These are phyloP conservation scores for Paraphaeosphaeria minitans DNA, from an alignment of 2,329 filamentous ascomycete genomes.

Conservation along the genomic window DNA sequence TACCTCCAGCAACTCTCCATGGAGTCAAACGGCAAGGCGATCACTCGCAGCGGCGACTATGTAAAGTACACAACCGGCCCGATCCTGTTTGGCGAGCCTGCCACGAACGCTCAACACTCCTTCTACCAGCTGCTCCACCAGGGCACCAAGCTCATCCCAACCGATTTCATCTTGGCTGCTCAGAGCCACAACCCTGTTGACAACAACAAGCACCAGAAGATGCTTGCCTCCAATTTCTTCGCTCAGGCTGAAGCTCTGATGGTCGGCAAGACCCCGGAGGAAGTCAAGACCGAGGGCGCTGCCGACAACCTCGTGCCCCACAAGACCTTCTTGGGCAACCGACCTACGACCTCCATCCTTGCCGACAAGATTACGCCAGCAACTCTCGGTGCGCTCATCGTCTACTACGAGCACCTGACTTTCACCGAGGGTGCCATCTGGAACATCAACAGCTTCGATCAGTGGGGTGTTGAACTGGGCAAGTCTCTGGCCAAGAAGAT, in stretches of 20 bases:
- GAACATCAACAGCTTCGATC: conserved; percentile 99
- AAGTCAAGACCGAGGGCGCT: conserved; percentile 77
- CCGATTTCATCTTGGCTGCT: conserved; percentile 96
- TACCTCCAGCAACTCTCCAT: conserved; percentile 99
- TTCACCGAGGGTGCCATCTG: conserved; percentile 97
- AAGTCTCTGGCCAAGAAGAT: conserved; percentile 85
- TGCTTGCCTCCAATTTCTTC: conserved; percentile 91
- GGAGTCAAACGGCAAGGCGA: conserved; percentile 99
- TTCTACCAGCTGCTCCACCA: conserved; percentile 99
- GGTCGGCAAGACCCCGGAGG: conserved; percentile 84
- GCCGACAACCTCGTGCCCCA: conserved; percentile 83
- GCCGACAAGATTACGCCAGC: conserved; percentile 92
- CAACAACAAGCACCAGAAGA: conserved; percentile 93
- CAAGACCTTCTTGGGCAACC: conserved; percentile 98
- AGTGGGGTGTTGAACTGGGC: conserved; percentile 98
- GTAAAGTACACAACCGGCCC: conserved; percentile 98
- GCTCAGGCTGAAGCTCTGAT: conserved; percentile 87
- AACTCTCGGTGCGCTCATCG: conserved; percentile 91
- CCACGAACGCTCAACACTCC: conserved; percentile 98
- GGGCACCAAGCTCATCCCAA: conserved; percentile 97
- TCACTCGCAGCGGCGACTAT: conserved; percentile 83
- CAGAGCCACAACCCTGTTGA: conserved; percentile 96
- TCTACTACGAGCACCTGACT: conserved; percentile 98
- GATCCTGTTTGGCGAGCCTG: conserved; percentile 96
- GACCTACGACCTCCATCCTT: conserved; percentile 93